Conservation (phyloP, 768 basidiomycete species). For the Amanita pseudoporphyria region DNA sequence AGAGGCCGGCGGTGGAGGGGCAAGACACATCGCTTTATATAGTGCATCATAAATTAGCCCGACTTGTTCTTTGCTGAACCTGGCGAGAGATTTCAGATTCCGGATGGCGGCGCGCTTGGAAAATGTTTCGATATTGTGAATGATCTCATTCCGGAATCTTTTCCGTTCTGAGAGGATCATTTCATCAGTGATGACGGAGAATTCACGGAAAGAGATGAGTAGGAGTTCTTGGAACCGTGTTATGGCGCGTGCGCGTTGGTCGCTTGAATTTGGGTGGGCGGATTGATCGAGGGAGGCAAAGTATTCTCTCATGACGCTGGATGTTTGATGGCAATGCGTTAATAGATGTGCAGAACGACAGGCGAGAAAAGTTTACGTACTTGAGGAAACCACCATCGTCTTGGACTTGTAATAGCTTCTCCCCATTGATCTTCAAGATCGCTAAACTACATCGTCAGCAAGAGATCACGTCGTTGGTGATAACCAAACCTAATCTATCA, state of each 20-base stretch:
- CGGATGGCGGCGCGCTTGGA: slow-evolving; percentile 87
- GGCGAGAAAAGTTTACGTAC: slow-evolving; percentile 29
- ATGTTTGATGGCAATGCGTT: not conserved
- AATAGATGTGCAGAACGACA: not conserved
- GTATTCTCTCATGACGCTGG: slow-evolving; percentile 89
- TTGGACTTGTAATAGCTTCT: slow-evolving; percentile 82
- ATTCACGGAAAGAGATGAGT: slow-evolving; percentile 95
- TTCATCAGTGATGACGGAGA: slow-evolving; percentile 93
- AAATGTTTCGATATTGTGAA: slow-evolving; percentile 89
- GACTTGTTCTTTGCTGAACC: slow-evolving; percentile 81
- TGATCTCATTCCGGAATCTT: slow-evolving; percentile 80
- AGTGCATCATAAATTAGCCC: slow-evolving; percentile 89
- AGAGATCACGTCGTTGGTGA: not conserved
- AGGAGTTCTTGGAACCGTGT: slow-evolving; percentile 97
- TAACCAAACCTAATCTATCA: slow-evolving; percentile 43
- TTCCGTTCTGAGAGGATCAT: slow-evolving; percentile 81
- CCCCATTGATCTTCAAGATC: slow-evolving; percentile 96
- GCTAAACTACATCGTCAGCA: slow-evolving; percentile 36
- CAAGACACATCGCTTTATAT: slow-evolving; percentile 74
- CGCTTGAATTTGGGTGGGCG: slow-evolving; percentile 82
- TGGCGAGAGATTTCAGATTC: slow-evolving; percentile 69
- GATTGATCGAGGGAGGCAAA: slow-evolving; percentile 90
- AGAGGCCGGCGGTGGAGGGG: slow-evolving; percentile 52
- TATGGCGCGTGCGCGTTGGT: slow-evolving; percentile 86
- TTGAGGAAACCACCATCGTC: slow-evolving; percentile 97